Base-by-base conservation (phyloP, 768 basidiomycete genomes). In the Exidia glandulosa region DNA sequence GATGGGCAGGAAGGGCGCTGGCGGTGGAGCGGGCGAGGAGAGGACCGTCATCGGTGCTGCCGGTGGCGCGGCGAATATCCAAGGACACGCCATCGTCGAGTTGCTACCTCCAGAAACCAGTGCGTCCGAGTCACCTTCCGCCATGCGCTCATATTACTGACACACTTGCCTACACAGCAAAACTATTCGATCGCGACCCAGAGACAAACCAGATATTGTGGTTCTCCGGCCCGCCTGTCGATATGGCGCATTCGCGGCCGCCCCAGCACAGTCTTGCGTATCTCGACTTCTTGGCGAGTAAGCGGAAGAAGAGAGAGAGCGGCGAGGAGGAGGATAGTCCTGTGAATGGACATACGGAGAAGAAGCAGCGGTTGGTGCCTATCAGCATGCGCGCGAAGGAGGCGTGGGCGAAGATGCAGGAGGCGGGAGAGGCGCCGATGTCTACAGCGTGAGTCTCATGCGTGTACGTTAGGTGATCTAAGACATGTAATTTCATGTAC, bases 211-310 rank as follows among this genome's bases (percentile, higher is more conserved):
- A 93, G 67, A 77, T 94, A 7, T 73, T 96, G 54, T 96, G 94
- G 94, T 97, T 96, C 70, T 80, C 88, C 1, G 87, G 86, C 1
- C 86, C 94, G 2, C 91, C 94, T 0, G 68, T 91, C 60, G 79
- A 90, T 65, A 68, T 83, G 3, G 79, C 84, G 25, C 77, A 77
- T n/a, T 73, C 75, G 1, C 61, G 66, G 3, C 72, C 73, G 23
- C 74, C 81, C 23, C 75, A 72, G 57, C 81, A 90, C 66, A 89
- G 86, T 66, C 67, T 91, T 12, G 74, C 76, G 41, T 90, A 91
- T 71, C 73, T 91, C 57, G 80, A 85, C 64, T 85, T 80, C 71
- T 72, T 87, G 19, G 87, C 87, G 1, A 74, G 64, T 65, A 85
- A 86, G 50, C 27, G 27, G 6, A 54, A 54, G 19, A 23, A 45